Conservation (phyloP, 2,329 filamentous ascomycete species). For the Aspergillus transmontanensis region DNA sequence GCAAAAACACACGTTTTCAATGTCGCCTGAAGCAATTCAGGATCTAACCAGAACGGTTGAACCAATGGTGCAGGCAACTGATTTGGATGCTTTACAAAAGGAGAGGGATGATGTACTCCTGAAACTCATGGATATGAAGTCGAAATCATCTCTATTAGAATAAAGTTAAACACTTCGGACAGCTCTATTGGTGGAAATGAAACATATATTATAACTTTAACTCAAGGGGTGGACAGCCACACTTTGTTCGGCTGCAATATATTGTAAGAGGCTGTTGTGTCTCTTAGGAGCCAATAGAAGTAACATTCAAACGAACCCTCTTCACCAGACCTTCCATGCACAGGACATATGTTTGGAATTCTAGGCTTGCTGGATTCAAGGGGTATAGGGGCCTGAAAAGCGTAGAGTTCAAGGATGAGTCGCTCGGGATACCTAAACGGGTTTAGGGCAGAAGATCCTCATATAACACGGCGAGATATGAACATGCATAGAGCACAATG, state of each 20-base stretch:
- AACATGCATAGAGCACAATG: not conserved
- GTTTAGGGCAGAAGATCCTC: too few species aligned
- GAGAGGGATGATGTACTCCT: not conserved
- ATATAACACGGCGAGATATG: not conserved
- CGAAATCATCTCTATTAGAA: not conserved
- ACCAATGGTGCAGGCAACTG: not conserved
- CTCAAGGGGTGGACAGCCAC: not conserved
- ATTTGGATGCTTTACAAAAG: not conserved
- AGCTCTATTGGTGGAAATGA: not conserved
- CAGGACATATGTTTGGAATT: not conserved
- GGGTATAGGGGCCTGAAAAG: not conserved
- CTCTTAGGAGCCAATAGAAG: too few species aligned
- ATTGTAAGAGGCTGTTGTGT: too few species aligned
- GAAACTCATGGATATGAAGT: not conserved
- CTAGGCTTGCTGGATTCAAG: not conserved
- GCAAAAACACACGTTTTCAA: conserved; percentile 11
- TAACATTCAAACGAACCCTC: too few species aligned
- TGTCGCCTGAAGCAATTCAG: not conserved
- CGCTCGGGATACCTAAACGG: not conserved
- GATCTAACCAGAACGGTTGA: not conserved
- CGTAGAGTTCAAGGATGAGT: not conserved
- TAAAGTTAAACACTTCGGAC: not conserved
- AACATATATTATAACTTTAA: not conserved
- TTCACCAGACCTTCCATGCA: not conserved
- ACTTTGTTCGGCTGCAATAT: too few species aligned